Conservation (phyloP, 1,139 yeast genomes). For the Torulaspora globosa region DNA sequence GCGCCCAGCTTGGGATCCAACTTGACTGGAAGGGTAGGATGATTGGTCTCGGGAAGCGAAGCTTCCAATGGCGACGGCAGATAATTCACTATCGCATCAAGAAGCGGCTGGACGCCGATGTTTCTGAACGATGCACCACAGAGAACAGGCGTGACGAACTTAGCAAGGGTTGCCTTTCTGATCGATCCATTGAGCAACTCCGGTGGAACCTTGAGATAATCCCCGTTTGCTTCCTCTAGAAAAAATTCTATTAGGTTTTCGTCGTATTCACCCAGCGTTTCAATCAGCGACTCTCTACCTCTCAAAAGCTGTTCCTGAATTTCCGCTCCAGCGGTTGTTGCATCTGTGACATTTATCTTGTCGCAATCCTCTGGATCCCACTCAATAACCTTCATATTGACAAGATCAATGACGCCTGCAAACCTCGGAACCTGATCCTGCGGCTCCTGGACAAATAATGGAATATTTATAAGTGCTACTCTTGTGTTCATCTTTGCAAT, state of each 20-base stretch:
- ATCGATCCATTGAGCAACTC: slow-evolving; percentile 53
- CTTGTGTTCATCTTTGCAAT: slow-evolving; percentile 72
- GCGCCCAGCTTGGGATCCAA: slow-evolving; percentile 47
- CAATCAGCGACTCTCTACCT: slow-evolving; percentile 74
- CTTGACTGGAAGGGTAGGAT: slow-evolving; percentile 37
- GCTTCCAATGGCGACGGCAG: slow-evolving; percentile 80
- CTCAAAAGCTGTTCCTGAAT: slow-evolving; percentile 47
- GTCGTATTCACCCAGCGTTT: slow-evolving; percentile 76
- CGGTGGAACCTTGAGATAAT: slow-evolving; percentile 61
- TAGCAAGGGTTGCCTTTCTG: slow-evolving; percentile 55
- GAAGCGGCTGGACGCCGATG: slow-evolving; percentile 89
- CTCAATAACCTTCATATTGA: slow-evolving; percentile 58
- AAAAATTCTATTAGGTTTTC: slow-evolving; percentile 73
- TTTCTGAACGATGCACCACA: slow-evolving; percentile 93
- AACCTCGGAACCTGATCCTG: slow-evolving; percentile 47
- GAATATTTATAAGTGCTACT: slow-evolving; percentile 73
- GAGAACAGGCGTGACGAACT: slow-evolving; percentile 67
- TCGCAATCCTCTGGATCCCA: slow-evolving; percentile 52
- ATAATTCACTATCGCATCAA: slow-evolving; percentile 74
- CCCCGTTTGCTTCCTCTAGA: slow-evolving; percentile 59
- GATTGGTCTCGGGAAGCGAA: slow-evolving; percentile 51
- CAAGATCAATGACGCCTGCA: slow-evolving; percentile 77
- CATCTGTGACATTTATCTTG: slow-evolving; percentile 35
- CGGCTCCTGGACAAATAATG: slow-evolving; percentile 50
- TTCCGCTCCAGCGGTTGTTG: slow-evolving; percentile 32